These are phyloP conservation scores for Aureobasidium namibiae DNA, from an alignment of 2,329 filamentous ascomycete species.

Conservation along the genomic window DNA sequence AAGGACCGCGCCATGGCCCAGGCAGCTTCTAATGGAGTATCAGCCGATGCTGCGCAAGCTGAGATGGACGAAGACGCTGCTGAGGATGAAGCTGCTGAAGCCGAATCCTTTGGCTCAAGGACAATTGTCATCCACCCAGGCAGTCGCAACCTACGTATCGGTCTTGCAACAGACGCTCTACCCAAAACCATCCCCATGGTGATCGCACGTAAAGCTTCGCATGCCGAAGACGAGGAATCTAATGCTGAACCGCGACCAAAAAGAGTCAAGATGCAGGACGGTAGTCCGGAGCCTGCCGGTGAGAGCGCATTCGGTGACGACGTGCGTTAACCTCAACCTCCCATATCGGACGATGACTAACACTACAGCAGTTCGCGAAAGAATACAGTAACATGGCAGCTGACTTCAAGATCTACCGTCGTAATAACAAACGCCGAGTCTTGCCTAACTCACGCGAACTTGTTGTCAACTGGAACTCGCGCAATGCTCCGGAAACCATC, in stretches of 20 bases:
- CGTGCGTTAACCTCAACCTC: conserved; percentile 30
- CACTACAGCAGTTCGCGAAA: conserved; percentile 43
- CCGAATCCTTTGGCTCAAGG: conserved; percentile 67
- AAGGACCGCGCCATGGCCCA: conserved; percentile 77
- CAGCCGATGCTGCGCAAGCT: conserved; percentile 32
- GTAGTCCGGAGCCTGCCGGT: conserved; percentile 44
- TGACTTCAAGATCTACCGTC: conserved; percentile 84
- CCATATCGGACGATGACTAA: neutral
- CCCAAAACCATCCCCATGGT: conserved; percentile 93
- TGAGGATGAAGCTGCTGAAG: conserved; percentile 48
- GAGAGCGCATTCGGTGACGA: conserved; percentile 88
- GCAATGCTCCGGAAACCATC: conserved; percentile 76
- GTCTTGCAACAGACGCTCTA: conserved; percentile 88
- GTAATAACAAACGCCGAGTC: conserved; percentile 87
- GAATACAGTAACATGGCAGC: conserved; percentile 73
- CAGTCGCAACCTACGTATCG: conserved; percentile 90
- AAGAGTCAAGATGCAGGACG: conserved; percentile 51
- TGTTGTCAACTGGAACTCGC: conserved; percentile 87
- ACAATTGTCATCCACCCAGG: conserved; percentile 93
- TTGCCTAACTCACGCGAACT: conserved; percentile 96
- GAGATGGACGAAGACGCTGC: conserved; percentile 45
- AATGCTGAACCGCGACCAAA: conserved; percentile 71
- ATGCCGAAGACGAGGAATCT: conserved; percentile 76
- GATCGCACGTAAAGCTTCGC: conserved; percentile 68
- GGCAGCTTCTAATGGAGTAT: conserved; percentile 58